Evolutionary conservation across 2,329 filamentous ascomycete species (phyloP).

Genomic region (Microdochium nivale): DNA sequence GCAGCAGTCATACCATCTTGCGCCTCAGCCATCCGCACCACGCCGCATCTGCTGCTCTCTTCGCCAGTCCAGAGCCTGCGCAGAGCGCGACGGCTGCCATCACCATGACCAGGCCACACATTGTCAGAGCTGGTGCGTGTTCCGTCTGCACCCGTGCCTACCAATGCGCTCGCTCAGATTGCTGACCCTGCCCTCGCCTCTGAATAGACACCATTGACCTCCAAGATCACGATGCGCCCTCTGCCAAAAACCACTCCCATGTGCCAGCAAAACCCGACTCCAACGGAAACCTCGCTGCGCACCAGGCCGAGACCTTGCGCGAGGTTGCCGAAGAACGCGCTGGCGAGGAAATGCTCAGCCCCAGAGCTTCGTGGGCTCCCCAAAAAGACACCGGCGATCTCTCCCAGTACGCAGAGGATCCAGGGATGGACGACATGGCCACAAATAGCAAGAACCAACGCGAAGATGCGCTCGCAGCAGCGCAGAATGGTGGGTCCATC

Average conservation of each 20-base stretch:
- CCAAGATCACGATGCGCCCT: conserved; percentile 73
- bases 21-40: background rate
- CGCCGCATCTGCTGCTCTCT: background rate
- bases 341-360: conserved; percentile 61
- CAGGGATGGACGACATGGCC: background rate
- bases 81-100: background rate
- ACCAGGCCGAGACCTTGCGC: conserved; percentile 78
- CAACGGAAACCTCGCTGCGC: conserved; percentile 51
- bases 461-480: conserved; percentile 50
- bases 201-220: conserved; percentile 83
- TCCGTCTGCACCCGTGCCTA: background rate
- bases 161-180: background rate
- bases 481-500: conserved; percentile 48
- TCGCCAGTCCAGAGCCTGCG: background rate
- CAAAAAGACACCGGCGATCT: conserved; percentile 30
- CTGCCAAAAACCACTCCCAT: conserved; percentile 71
- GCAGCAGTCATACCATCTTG: background rate
- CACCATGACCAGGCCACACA: background rate
- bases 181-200: background rate
- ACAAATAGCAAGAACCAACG: conserved; percentile 30
- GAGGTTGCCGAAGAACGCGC: conserved; percentile 70
- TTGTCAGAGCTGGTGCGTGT: background rate
- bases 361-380: conserved; percentile 46
- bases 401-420: conserved; percentile 32
- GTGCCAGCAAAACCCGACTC: conserved; percentile 41